Conservation (phyloP, 441 rosid species). For the Metrosideros polymorpha region DNA sequence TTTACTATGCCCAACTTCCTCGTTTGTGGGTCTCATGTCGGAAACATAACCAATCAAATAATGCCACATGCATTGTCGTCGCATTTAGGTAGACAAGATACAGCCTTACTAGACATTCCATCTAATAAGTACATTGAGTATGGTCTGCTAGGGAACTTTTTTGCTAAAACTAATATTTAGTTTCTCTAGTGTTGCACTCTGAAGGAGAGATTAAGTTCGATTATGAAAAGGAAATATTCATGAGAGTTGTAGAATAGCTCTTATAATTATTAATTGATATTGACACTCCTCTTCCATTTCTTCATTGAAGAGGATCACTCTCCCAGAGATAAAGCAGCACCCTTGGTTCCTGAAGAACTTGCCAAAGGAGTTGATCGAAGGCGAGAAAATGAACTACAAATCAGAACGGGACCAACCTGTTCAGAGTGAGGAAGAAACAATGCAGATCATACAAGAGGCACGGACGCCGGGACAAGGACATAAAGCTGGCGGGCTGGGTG, state of each 20-base stretch:
- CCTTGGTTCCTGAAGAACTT: slow-evolving; percentile 58
- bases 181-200: not conserved
- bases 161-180: not conserved
- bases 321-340: slow-evolving; percentile 54
- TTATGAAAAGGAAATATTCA: not conserved
- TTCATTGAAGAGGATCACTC: not conserved
- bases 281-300: not conserved
- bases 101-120: not conserved
- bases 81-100: not conserved
- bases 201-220: not conserved
- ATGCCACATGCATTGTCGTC: not conserved
- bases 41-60: not conserved
- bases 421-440: slow-evolving; percentile 49
- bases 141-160: not conserved
- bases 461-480: slow-evolving; percentile 21
- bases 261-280: not conserved
- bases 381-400: slow-evolving; percentile 31
- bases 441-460: slow-evolving; percentile 49
- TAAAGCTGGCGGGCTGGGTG: slow-evolving; percentile 11
- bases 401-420: slow-evolving; percentile 21
- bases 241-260: not conserved
- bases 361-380: slow-evolving; percentile 42
- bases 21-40: not conserved
- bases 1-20: not conserved
- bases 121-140: not conserved